Base-by-base conservation (phyloP, 2,329 filamentous ascomycete species). In the Taxawa tesnikishii region DNA sequence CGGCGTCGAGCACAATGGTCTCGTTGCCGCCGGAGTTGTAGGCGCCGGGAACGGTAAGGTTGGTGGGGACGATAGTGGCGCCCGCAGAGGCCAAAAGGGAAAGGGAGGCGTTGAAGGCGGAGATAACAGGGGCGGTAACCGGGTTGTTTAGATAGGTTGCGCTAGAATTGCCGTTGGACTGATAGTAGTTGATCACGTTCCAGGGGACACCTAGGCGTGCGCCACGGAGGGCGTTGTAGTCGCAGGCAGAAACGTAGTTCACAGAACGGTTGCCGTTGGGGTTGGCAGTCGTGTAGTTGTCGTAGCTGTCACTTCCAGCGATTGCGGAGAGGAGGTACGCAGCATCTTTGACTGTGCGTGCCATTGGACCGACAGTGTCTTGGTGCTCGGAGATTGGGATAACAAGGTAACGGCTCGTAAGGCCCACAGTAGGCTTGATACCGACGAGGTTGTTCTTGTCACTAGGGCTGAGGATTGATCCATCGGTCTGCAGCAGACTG, bases 351-450 rank as follows among this genome's bases (percentile, higher is more conserved):
- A 75, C 69, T 0, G 68, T 70, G 24, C 68, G 58, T 2, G 70
- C 62, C 60, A 75, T 69, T 0, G 70, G 68, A 0, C 70, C 70
- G 6, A 72, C 55, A 2, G 67, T 68, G 39, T 73, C 68, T 43
- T 68, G 66, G 34, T 62, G 67, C 40, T 69, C 56, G 18, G 60
- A 66, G 36, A 82, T 71, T 1, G 79, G 78, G 7, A 83, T 68
- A 2, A 81, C 75, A 4, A 78, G 59, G 37, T 67, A 55, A 9
- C 71, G 58, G 1, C 71, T 75, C 0, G 70, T 78, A 3, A 80
- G 57, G 0, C 76, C 76, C 2, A 79, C 70, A 0, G 73, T 76
- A 1, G 75, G 73, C 46, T 76, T 78, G 48, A 83, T 73, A 2
- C 73, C 76, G 1, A 79, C 75, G 1, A 79, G 48, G 34, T 75